phyloP scores from a whole-genome alignment of 176 grass and related monocot genomes.

The Leersia perrieri region DNA sequence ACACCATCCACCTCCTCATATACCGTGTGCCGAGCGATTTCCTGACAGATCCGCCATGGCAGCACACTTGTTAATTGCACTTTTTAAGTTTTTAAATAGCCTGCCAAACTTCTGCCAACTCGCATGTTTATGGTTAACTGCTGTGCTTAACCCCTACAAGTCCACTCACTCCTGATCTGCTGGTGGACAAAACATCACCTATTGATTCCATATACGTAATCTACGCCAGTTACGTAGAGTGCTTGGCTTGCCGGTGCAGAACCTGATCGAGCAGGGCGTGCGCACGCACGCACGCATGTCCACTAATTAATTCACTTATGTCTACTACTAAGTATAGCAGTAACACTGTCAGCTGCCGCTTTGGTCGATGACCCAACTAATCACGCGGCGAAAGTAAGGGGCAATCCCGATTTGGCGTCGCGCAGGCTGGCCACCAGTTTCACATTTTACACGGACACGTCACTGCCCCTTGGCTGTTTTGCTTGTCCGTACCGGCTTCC shows the following conservation, averaged over 20 bases:
- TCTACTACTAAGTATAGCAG: too few relatives aligned
- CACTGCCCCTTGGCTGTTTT: slow-evolving; percentile 26
- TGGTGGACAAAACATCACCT: not conserved
- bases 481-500: slow-evolving; percentile 48
- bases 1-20: slow-evolving; percentile 2
- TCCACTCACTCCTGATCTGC: not conserved
- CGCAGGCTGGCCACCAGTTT: not conserved
- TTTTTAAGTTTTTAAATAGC: not conserved
- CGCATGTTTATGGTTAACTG: not conserved
- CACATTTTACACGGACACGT: slow-evolving; percentile 43
- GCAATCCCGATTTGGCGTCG: not conserved
- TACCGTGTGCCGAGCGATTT: slow-evolving; percentile 8
- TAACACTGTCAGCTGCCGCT: not conserved
- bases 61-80: not conserved
- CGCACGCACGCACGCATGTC: not conserved
- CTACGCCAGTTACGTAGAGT: not conserved
- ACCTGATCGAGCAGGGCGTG: not conserved
- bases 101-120: slow-evolving; percentile 9
- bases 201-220: not conserved
- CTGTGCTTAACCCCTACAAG: not conserved
- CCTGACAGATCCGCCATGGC: not conserved
- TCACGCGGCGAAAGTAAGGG: slow-evolving; percentile 29
- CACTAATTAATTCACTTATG: not conserved
- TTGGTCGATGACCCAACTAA: slow-evolving; percentile 11
- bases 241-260: slow-evolving; percentile 13